phyloP scores from a whole-genome alignment of 2,329 filamentous ascomycete species.

The Pseudonectria foliicola region DNA sequence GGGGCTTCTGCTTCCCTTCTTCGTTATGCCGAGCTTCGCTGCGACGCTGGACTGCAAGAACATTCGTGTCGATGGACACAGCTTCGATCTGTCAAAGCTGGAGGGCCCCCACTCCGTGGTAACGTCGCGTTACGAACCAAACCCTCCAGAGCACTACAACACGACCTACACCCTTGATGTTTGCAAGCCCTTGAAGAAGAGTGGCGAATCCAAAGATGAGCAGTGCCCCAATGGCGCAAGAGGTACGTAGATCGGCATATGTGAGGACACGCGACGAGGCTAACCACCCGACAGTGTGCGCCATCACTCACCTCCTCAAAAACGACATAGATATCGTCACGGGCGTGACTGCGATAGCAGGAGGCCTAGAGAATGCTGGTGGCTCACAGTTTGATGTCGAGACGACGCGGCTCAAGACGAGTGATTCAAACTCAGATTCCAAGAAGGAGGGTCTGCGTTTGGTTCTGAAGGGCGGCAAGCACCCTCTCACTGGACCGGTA shows the following conservation, averaged over 20 bases:
- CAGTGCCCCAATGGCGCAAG: conserved; percentile 64
- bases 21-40: conserved; percentile 31
- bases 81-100: conserved; percentile 58
- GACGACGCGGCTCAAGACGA: conserved; percentile 57
- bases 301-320: conserved; percentile 53
- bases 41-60: conserved; percentile 56
- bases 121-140: conserved; percentile 45
- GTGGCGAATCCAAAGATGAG: conserved; percentile 47
- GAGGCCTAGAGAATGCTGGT: conserved; percentile 54
- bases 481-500: conserved; percentile 41
- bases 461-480: conserved; percentile 55
- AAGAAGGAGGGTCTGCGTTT: conserved; percentile 66
- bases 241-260: conserved; percentile 38
- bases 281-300: conserved; percentile 55
- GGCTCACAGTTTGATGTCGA: conserved; percentile 58
- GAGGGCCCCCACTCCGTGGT: conserved; percentile 64
- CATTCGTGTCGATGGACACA: conserved; percentile 49
- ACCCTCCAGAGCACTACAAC: conserved; percentile 49
- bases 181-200: conserved; percentile 59
- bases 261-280: neutral
- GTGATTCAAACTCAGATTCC: conserved; percentile 56
- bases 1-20: conserved; percentile 29
- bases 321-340: conserved; percentile 42
- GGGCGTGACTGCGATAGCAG: conserved; percentile 66
- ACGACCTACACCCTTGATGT: conserved; percentile 78